Conservation (phyloP, 1,139 yeast genomes). For the Kodamaea ohmeri region DNA sequence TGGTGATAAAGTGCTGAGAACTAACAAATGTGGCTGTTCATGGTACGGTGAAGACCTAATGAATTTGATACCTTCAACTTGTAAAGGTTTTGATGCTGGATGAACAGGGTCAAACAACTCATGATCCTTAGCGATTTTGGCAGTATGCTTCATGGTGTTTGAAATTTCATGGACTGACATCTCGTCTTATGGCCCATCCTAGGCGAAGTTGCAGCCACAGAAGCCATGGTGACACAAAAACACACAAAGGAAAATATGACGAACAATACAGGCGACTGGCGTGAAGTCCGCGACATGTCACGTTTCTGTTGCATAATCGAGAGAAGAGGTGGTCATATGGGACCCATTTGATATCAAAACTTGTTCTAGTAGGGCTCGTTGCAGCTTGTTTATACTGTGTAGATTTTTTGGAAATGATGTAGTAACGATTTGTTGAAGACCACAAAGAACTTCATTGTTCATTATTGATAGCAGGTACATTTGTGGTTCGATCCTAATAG, state of each 20-base stretch:
- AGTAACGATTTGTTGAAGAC: no score
- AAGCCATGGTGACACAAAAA: constrained; percentile 1
- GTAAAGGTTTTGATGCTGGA: constrained; percentile 11
- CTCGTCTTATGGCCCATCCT: neutral
- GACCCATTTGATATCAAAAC: no score
- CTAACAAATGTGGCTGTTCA: constrained; percentile 24
- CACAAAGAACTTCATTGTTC: no score
- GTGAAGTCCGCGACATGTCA: no score
- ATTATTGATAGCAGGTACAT: no score
- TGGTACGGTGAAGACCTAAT: constrained; percentile 30
- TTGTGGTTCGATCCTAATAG: no score
- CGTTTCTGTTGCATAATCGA: no score
- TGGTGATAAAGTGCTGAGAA: constrained; percentile 18
- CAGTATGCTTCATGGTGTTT: constrained; percentile 12
- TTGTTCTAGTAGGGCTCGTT: no score
- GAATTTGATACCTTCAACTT: constrained; percentile 8
- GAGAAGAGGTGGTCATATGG: no score
- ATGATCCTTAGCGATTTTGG: constrained; percentile 15
- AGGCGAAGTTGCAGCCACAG: constrained; percentile 7
- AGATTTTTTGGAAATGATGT: no score
- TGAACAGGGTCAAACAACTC: constrained; percentile 15
- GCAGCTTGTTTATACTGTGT: no score
- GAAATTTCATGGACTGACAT: neutral
- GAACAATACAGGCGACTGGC: neutral
- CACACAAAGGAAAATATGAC: neutral